Evolutionary conservation across 2,329 filamentous ascomycete genomes (phyloP), one percentile per base, ranked within the genome.

Genomic region (Aspergillus sp.): DNA sequence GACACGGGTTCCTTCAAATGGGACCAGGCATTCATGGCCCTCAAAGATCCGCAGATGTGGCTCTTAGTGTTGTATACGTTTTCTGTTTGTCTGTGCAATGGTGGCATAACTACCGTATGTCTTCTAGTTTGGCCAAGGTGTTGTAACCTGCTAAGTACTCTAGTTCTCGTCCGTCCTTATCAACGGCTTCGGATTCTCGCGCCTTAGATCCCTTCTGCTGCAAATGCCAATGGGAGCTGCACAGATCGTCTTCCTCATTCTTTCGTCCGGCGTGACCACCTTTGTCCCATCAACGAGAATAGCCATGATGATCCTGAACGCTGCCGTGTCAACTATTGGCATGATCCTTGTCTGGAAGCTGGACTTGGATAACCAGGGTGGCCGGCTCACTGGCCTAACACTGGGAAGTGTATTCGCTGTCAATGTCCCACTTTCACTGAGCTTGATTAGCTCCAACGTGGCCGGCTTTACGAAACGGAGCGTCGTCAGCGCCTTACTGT

Each of bases 1-100:
- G 79, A 78, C 51, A 63, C 63, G 1, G 68, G 73, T 8, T 50
- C 53, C 0, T 74, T 73, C 57, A 66, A 66, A 46, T 60, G 53
- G 58, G 61, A 66, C 44, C 73, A 74, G 55, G 67, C 72, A 5
- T 63, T 63, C 52, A 49, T 56, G 45, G 57, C 57, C 0, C 42
- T 62, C 4, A 58, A 57, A 7, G 60, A 64, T 41, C 60, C 59
- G 5, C 61, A 64, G 43, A 61, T 61, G 7, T 66, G 63, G 63
- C 53, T 61, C 36, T 46, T 65, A 5, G 59, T 65, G 2, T 28
- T 63, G 4, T 65, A 65, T 33, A 64, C 54, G 0, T 53, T 66
- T 4, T 62, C 54, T 34, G 59, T 63, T 2, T 65, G 65, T 35
- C 46, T 66, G 9, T 63, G 57, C 48, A 66, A 66, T 44, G 63